Evolutionary conservation across 305 asterid genomes (phyloP), one percentile per base, ranked within the genome.

Genomic region (Nicotiana rustica): DNA sequence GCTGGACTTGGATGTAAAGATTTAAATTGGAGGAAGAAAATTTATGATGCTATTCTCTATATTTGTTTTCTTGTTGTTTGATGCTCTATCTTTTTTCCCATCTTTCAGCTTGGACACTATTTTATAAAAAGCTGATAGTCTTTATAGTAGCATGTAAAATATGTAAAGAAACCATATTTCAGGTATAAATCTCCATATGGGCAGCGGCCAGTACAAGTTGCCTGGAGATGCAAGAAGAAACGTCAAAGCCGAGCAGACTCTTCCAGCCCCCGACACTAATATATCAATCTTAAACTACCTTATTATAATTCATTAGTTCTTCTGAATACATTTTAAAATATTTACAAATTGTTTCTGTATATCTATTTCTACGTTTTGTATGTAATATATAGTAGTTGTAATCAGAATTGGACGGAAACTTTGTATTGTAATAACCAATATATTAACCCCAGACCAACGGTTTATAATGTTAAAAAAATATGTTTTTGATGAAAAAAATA

Each of bases 181-280:
- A 96, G 98, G 83, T 92, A 93, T 13, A 94, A 86, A 83, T 94
- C 99, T 10, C 97, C 97, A 8, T 92, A 96, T 83, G 90, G 98
- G 97, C 87, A 94, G 69, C 91, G 90, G 52, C 88, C 88, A 9
- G 98, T 94, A 76, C 97, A 96, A 85, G 95, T 91, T 29, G 98
- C 97, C 2, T 96, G 97, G 97, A 90, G 97, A 81, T 91, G 91
- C 78, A 84, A 93, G 84, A 90, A 91, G 90, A 92, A 91, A 82
- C 91, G 94, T 76, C 89, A 86, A 31, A 82, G 85, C 49, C 94
- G 93, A 3, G 89, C 86, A 1, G 89, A 90, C 70, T 82, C 90
- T 56, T 77, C 86, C 4, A 85, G 88, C 86, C 86, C 92, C 2
- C 82, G 70, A 2, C 86, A 36, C 82, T 64, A 41, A 79, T 47